A percentile compares a stretch with the other conserved stretches of the same genome.
Evolutionary conservation across 176 grass and related monocot genomes (phyloP).

Genomic region (Carex kokanica): DNA sequence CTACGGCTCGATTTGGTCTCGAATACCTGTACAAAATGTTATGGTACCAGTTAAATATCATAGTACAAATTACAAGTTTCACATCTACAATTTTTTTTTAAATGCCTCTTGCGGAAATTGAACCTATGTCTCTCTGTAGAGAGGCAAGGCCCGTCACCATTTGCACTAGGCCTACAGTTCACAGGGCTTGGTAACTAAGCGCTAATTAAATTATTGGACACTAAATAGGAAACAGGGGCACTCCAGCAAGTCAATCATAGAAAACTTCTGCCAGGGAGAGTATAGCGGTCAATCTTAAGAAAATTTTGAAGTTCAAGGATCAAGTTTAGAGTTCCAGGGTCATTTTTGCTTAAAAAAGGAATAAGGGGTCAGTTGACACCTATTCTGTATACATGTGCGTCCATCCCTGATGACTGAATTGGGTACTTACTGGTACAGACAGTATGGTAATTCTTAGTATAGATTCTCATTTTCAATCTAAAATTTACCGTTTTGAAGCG

Average conservation of each 20-base stretch:
- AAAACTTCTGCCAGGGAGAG: background rate
- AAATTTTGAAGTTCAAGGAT: background rate
- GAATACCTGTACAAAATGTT: conserved; percentile 48
- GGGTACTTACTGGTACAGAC: background rate
- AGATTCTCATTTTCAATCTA: background rate
- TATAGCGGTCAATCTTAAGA: background rate
- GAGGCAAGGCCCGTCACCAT: no score
- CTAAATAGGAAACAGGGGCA: background rate
- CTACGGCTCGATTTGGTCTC: conserved; percentile 75
- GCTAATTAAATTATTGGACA: background rate
- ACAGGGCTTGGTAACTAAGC: background rate
- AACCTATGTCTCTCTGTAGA: no score
- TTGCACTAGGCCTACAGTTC: background rate
- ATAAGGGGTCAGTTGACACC: background rate
- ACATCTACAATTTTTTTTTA: background rate
- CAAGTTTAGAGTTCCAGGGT: background rate
- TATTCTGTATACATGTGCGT: background rate
- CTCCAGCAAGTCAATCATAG: background rate
- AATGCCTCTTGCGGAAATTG: no score
- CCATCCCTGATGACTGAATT: background rate
- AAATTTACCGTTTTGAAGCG: conserved; percentile 75
- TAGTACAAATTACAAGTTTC: background rate
- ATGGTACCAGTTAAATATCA: background rate
- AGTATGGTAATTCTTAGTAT: background rate
- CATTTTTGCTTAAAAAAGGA: background rate